Percentiles rank a stretch among this genome's conserved stretches.
phyloP scores from a whole-genome alignment of 441 rosid genomes.

The Mallotus japonicus region DNA sequence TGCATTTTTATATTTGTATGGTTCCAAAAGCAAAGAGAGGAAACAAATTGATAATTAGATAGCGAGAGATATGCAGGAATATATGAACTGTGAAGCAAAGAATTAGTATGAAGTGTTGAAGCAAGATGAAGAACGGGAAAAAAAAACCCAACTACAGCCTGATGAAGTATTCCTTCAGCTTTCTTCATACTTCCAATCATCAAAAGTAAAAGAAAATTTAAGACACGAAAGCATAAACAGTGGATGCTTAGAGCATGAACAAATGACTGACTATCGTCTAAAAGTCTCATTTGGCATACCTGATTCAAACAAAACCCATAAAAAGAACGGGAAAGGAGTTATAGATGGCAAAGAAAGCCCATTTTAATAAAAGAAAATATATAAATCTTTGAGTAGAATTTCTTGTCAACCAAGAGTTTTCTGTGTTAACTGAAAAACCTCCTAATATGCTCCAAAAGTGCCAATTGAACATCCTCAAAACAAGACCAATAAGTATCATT shows the following conservation, averaged over 20 bases:
- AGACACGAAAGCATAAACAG: background rate
- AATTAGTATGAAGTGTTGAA: constrained; percentile 12
- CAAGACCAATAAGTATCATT: background rate
- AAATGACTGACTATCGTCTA: background rate
- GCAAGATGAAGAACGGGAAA: background rate
- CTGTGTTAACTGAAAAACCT: background rate
- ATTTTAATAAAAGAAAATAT: background rate
- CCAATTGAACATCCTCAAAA: background rate
- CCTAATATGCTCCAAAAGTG: background rate
- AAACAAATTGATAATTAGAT: background rate
- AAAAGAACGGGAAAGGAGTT: background rate
- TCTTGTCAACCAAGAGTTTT: background rate
- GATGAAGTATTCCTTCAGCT: background rate
- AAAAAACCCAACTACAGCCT: background rate
- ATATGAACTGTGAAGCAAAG: background rate
- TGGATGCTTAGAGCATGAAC: background rate
- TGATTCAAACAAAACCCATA: background rate
- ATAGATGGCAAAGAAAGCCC: background rate
- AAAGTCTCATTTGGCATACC: too few relatives aligned
- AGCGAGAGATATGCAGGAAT: background rate
- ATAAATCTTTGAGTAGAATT: background rate
- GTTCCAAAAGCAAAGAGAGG: constrained; percentile 11
- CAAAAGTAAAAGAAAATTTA: background rate
- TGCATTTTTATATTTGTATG: constrained; percentile 36
- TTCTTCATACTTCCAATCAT: background rate